Evolutionary conservation across 2,329 filamentous ascomycete genomes (phyloP).

Genomic region (Malbranchea cinnamomea): DNA sequence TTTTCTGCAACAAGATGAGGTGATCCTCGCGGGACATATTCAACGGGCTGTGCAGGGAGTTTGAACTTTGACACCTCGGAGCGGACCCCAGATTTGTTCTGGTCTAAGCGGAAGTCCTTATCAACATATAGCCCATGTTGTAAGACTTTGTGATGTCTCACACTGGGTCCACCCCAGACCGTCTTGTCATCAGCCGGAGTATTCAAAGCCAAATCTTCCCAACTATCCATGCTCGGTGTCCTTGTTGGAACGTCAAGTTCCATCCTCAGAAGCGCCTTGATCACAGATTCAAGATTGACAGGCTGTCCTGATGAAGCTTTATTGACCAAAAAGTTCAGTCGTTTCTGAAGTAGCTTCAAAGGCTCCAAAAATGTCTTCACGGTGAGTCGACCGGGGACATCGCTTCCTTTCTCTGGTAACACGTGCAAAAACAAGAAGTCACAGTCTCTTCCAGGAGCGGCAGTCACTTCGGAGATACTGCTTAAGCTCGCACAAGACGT

Average conservation of each 20-base stretch:
- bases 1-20: conserved; percentile 59
- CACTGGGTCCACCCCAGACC: conserved; percentile 21
- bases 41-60: conserved; percentile 63
- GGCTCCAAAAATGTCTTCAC: conserved; percentile 91
- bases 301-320: conserved; percentile 60
- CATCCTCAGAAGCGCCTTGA: conserved; percentile 59
- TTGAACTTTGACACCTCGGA: conserved; percentile 56
- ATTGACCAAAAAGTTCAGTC: conserved; percentile 73
- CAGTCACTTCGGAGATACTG: conserved; percentile 74
- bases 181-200: conserved; percentile 45
- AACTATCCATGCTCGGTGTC: conserved; percentile 71
- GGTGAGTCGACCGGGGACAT: conserved; percentile 57
- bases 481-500: conserved; percentile 63
- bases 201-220: conserved; percentile 62
- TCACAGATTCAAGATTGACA: conserved; percentile 51
- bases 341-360: conserved; percentile 62
- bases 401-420: conserved; percentile 46
- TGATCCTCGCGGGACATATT: conserved; percentile 75
- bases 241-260: conserved; percentile 45
- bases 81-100: conserved; percentile 18
- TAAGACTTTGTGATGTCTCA: conserved; percentile 34
- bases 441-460: conserved; percentile 75
- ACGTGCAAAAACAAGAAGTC: conserved; percentile 84
- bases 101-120: conserved; percentile 40
- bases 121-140: conserved; percentile 47